These are phyloP conservation scores for Xerocomellus intermedius DNA, from an alignment of 768 basidiomycete genomes.

Conservation along the genomic window DNA sequence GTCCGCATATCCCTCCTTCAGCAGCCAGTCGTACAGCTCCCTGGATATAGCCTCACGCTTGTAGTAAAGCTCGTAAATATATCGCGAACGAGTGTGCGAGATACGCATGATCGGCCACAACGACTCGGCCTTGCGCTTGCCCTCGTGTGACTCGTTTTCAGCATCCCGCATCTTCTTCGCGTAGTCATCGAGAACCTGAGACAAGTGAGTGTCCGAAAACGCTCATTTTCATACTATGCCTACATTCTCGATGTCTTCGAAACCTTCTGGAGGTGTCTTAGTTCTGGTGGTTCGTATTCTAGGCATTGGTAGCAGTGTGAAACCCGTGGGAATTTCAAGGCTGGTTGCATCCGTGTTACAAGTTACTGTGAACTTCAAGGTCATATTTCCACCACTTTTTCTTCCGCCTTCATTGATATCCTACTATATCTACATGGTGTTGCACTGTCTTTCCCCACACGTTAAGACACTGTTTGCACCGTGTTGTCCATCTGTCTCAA, in stretches of 20 bases:
- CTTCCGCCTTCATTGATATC: too few species aligned
- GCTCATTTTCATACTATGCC: conserved; percentile 17
- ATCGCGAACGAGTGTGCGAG: conserved; percentile 91
- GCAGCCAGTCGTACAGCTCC: conserved; percentile 94
- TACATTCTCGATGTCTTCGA: conserved; percentile 87
- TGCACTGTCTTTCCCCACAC: too few species aligned
- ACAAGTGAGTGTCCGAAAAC: conserved; percentile 6
- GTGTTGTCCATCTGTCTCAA: too few species aligned
- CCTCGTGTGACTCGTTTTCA: conserved; percentile 98
- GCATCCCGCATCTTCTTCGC: conserved; percentile 99
- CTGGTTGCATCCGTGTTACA: background rate
- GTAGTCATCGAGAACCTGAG: conserved; percentile 93
- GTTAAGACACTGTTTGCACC: too few species aligned
- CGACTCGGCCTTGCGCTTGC: conserved; percentile 91
- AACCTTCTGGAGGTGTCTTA: conserved; percentile 93
- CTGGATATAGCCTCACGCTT: conserved; percentile 93
- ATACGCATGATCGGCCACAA: conserved; percentile 99
- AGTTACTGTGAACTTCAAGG: too few species aligned
- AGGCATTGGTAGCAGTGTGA: conserved; percentile 57
- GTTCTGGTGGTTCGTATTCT: conserved; percentile 92
- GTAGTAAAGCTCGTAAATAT: conserved; percentile 98
- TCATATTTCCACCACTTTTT: too few species aligned
- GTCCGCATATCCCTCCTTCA: conserved; percentile 97
- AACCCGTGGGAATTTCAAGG: conserved; percentile 20
- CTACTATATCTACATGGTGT: too few species aligned